phyloP scores from a whole-genome alignment of 108 stramenopile genomes.

The Fragilariopsis cylindrus region DNA sequence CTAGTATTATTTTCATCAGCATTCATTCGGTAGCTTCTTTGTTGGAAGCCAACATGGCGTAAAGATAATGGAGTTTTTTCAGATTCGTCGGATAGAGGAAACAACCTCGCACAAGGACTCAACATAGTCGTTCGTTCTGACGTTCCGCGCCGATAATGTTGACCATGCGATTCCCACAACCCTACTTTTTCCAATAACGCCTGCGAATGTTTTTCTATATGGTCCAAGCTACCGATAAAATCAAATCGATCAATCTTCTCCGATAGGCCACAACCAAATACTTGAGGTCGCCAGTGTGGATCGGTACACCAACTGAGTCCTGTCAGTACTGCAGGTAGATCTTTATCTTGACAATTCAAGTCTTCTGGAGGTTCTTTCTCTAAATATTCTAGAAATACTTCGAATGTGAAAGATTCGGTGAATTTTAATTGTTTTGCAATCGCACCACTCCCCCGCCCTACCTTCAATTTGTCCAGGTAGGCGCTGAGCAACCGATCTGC shows the following conservation, averaged over 20 bases:
- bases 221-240: conserved; percentile 48
- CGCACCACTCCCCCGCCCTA: background rate
- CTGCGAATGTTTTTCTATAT: conserved; percentile 43
- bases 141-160: background rate
- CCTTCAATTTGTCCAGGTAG: conserved; percentile 37
- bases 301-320: conserved; percentile 44
- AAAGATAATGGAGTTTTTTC: background rate
- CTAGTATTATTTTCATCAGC: background rate
- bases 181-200: conserved; percentile 46
- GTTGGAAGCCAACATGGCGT: conserved; percentile 3
- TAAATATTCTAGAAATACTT: conserved; percentile 38
- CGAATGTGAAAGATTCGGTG: conserved; percentile 32
- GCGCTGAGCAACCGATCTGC: conserved; percentile 46
- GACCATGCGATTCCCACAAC: conserved; percentile 41
- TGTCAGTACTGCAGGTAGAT: background rate
- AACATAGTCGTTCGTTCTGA: background rate
- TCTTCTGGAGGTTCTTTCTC: conserved; percentile 1
- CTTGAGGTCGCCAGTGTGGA: conserved; percentile 58
- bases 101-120: background rate
- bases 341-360: conserved; percentile 13
- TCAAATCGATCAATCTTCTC: conserved; percentile 42
- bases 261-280: conserved; percentile 47
- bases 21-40: background rate
- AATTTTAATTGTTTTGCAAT: conserved; percentile 8
- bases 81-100: background rate